These are phyloP conservation scores for Pachyrhizus erosus DNA, from an alignment of 306 rosid genomes.

Conservation along the genomic window DNA sequence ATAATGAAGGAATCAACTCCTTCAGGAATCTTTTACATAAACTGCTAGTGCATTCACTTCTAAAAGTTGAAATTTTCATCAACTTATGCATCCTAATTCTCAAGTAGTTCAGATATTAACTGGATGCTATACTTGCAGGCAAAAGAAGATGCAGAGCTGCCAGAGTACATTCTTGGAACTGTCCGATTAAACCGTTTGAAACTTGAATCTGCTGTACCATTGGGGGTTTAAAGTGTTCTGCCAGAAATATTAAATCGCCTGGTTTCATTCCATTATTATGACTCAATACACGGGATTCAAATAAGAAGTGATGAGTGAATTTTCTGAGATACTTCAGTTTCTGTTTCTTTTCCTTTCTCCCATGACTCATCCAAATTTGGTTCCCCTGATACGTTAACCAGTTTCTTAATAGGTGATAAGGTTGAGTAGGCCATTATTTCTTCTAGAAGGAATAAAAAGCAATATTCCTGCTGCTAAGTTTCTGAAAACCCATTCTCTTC, in stretches of 20 bases:
- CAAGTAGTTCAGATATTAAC: constrained; percentile 31
- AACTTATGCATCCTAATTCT: not conserved
- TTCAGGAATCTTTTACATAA: not conserved
- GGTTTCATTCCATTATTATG: not conserved
- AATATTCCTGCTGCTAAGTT: not conserved
- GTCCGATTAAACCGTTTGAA: constrained; percentile 81
- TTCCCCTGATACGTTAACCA: not conserved
- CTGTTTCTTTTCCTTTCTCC: not conserved
- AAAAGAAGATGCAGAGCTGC: constrained; percentile 80
- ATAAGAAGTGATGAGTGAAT: constrained; percentile 21
- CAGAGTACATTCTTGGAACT: constrained; percentile 93
- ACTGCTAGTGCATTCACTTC: constrained; percentile 3
- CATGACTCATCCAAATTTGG: not conserved
- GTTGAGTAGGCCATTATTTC: not conserved
- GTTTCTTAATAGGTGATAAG: not conserved
- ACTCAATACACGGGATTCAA: not conserved
- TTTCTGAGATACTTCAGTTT: constrained; percentile 28
- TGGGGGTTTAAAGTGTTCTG: constrained; percentile 56
- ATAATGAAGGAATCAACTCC: not conserved
- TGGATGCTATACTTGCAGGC: constrained; percentile 62
- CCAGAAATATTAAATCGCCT: not conserved
- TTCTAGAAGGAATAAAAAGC: not conserved
- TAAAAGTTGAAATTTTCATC: not conserved
- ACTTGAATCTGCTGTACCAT: constrained; percentile 73
- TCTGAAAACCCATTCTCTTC: not conserved